phyloP scores from a whole-genome alignment of 805 yeast genomes.

The Sungouiozyma ichnusensis region DNA sequence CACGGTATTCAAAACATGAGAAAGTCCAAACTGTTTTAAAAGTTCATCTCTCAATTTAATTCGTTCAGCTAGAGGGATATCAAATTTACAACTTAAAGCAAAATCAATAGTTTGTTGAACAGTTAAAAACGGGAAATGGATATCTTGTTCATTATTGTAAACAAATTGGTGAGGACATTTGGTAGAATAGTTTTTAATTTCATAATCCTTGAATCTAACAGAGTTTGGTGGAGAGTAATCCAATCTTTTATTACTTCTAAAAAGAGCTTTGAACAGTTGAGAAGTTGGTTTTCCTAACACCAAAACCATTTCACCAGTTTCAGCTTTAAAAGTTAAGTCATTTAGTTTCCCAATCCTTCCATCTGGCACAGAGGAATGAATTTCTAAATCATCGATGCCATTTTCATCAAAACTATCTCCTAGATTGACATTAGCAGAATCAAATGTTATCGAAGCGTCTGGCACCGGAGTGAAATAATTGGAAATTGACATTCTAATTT shows the following conservation, averaged over 20 bases:
- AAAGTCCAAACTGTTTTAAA: slow-evolving; percentile 31
- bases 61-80: slow-evolving; percentile 20
- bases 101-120: slow-evolving; percentile 48
- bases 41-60: slow-evolving; percentile 19
- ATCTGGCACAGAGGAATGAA: background rate
- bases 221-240: slow-evolving; percentile 15
- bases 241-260: slow-evolving; percentile 13
- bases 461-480: slow-evolving; percentile 18
- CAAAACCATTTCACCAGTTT: slow-evolving; percentile 21
- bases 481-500: slow-evolving; percentile 17
- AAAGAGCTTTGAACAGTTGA: slow-evolving; percentile 15
- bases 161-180: slow-evolving; percentile 21
- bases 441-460: slow-evolving; percentile 19
- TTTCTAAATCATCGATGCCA: background rate
- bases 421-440: slow-evolving; percentile 13
- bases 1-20: slow-evolving; percentile 45
- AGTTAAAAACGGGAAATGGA: slow-evolving; percentile 45
- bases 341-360: slow-evolving; percentile 1
- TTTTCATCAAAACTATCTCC: slow-evolving; percentile 2
- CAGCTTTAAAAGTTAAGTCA: slow-evolving; percentile 17
- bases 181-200: slow-evolving; percentile 12
- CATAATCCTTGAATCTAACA: slow-evolving; percentile 16
- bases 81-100: slow-evolving; percentile 39
- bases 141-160: slow-evolving; percentile 44
- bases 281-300: slow-evolving; percentile 22